These are phyloP conservation scores for Magnusiomyces paraingens DNA, from an alignment of 1,139 yeast species.

Conservation along the genomic window DNA sequence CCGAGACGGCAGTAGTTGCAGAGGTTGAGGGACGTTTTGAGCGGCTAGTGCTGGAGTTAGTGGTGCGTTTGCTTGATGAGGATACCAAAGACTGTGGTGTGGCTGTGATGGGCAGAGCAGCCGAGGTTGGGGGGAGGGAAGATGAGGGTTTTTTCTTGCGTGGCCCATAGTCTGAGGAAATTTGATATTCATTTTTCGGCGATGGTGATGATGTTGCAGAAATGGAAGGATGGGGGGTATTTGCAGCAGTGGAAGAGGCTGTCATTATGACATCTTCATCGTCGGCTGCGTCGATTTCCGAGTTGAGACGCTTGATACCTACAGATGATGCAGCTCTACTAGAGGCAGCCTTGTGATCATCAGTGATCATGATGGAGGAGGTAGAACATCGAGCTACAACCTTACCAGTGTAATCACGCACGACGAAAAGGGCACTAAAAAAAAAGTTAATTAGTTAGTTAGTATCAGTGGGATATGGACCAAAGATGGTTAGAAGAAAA, in stretches of 20 bases:
- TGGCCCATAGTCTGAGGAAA: slow-evolving; percentile 4
- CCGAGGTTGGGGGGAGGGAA: not conserved
- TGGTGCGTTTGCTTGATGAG: not conserved
- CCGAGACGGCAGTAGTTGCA: no score
- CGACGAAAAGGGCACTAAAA: slow-evolving; percentile 50
- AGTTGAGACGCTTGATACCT: slow-evolving; percentile 13
- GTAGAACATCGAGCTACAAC: slow-evolving; percentile 68
- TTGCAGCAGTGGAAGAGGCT: slow-evolving; percentile 1
- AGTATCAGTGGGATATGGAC: not conserved
- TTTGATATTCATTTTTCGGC: not conserved
- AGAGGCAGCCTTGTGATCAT: slow-evolving; percentile 59
- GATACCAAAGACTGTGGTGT: not conserved
- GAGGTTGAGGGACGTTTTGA: not conserved
- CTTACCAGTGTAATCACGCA: slow-evolving; percentile 51
- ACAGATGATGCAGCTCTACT: slow-evolving; percentile 8
- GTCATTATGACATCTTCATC: slow-evolving; percentile 8
- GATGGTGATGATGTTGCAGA: not conserved
- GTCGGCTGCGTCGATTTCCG: slow-evolving; percentile 12
- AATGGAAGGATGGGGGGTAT: slow-evolving; percentile 3
- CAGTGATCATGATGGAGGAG: slow-evolving; percentile 80
- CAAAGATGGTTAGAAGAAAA: slow-evolving; percentile 47
- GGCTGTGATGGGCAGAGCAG: not conserved
- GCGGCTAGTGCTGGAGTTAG: not conserved
- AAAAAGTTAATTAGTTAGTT: slow-evolving; percentile 2
- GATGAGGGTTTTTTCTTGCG: slow-evolving; percentile 6